Base-by-base conservation (phyloP, 148 eudicot species). In the Salicornia ramosissima region DNA sequence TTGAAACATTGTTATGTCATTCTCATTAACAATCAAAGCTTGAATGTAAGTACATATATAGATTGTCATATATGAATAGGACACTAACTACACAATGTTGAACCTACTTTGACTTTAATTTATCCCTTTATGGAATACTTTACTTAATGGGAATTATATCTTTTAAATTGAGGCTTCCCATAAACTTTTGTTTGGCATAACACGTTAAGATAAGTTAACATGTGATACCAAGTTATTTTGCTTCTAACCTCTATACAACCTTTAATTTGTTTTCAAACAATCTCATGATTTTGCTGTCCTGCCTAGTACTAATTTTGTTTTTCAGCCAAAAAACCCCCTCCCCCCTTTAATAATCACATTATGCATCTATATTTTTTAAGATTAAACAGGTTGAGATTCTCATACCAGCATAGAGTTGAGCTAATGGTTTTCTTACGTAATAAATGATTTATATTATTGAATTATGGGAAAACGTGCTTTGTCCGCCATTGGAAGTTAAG, bases 1-100 rank as follows among this genome's bases (percentile, higher is more conserved):
- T 71, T 71, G 75, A 62, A 62, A 61, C 61, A 71, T 24, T 28
- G 16, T 24, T 36, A 53, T 65, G 69, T 70, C 73, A 42, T 58
- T 70, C 62, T 43, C 73, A 69, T 14, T n/a, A 10, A 42, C n/a
- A n/a, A n/a, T n/a, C n/a, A n/a, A n/a, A n/a, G n/a, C n/a, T n/a
- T n/a, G n/a, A n/a, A n/a, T n/a, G n/a, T n/a, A 36, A 36, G 40
- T 36, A 36, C 40, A 61, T 3, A 18, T 19, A 33, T 47, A 47
- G 67, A 7, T 29, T 71, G 26, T 49, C 65, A 61, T 59, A 61
- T 45, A 25, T 72, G 50, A 33, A 5, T 39, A 36, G 30, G 52
- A 72, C 69, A 64, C 52, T 39, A 29, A 62, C 2, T 51, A 2
- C 18, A 51, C 51, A 63, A 40, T 52, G 29, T 34, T 25, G n/a